Conservation (phyloP, 495 filamentous ascomycete species). For the Elaphomyces granulatus region DNA sequence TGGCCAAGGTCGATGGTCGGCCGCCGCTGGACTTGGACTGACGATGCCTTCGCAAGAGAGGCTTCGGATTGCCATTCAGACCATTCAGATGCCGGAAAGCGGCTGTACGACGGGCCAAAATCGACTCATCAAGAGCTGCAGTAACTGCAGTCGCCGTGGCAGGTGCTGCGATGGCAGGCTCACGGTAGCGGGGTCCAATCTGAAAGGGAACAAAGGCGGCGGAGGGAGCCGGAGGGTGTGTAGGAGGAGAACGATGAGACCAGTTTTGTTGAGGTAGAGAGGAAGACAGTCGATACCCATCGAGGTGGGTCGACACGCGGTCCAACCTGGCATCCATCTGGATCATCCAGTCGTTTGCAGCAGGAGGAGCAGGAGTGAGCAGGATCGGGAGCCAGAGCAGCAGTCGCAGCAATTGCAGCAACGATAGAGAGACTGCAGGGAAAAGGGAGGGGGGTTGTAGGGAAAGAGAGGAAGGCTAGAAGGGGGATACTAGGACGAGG, state of each 20-base stretch:
- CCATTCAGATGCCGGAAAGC: constrained; percentile 19
- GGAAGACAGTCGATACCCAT: constrained; percentile 20
- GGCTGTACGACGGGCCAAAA: constrained; percentile 16
- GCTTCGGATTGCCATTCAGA: constrained; percentile 14
- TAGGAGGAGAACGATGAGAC: constrained; percentile 17
- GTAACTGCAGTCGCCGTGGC: no score
- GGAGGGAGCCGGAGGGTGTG: constrained; percentile 9
- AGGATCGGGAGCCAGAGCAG: constrained; percentile 22
- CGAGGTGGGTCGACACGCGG: constrained; percentile 15
- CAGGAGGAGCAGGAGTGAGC: constrained; percentile 24
- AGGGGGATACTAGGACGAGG: not conserved
- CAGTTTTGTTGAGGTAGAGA: constrained; percentile 20
- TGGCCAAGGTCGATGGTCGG: constrained; percentile 15
- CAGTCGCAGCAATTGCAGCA: constrained; percentile 18
- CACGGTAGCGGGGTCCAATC: constrained; percentile 13
- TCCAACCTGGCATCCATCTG: constrained; percentile 24
- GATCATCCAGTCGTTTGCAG: no score
- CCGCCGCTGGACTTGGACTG: constrained; percentile 7
- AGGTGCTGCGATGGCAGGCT: no score
- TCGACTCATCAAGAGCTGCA: constrained; percentile 21
- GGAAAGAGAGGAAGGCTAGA: not conserved
- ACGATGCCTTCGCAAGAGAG: constrained; percentile 13
- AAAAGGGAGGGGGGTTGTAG: constrained; percentile 15
- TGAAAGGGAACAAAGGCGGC: constrained; percentile 12
- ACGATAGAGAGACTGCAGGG: constrained; percentile 16